Evolutionary conservation across 192 early-diverging fungal genomes (phyloP), one percentile per base, ranked within the genome.

Genomic region (Mortierella claussenii): DNA sequence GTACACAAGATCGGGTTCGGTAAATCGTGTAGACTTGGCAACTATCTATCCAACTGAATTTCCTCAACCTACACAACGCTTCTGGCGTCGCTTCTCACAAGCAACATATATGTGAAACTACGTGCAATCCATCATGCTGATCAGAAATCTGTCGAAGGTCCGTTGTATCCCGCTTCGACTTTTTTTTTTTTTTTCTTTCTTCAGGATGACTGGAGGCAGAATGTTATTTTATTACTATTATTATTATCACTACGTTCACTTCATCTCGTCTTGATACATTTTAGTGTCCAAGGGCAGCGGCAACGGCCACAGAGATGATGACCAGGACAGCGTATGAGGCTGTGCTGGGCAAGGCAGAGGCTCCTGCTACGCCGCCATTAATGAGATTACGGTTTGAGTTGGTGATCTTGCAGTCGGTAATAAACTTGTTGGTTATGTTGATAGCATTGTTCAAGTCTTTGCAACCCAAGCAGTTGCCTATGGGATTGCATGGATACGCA

Each of bases 341-440:
- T 18, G 26, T 24, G 23, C 34, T 58, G 33, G 65, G 36, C 5
- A 51, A 30, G 11, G 57, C 59, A 23, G n/a, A 32, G 23, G 48
- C 57, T 10, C 13, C 13, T 10, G 7, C 13, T 7, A 13, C 13
- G 8, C 37, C 37, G 44, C 26, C 40, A 49, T 60, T 60, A 23
- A 43, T 32, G 20, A 69, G 67, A 31, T 55, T 23, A 28, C 56
- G 67, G 36, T 17, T 54, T 23, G 47, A 17, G 33, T 68, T 44
- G 4, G 15, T 47, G 36, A 68, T 52, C 37, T 59, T 50, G 55
- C 65, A 68, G 37, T 69, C 57, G 7, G 67, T 60, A 54, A 60
- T 54, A 31, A 60, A 69, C 67, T 69, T 60, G 48, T 60, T 44
- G 0, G 48, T 69, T 7, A 52, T 44, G 33, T 59, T 60, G 4